Base-by-base conservation (phyloP, 768 basidiomycete genomes). In the Trametes sanguinea region DNA sequence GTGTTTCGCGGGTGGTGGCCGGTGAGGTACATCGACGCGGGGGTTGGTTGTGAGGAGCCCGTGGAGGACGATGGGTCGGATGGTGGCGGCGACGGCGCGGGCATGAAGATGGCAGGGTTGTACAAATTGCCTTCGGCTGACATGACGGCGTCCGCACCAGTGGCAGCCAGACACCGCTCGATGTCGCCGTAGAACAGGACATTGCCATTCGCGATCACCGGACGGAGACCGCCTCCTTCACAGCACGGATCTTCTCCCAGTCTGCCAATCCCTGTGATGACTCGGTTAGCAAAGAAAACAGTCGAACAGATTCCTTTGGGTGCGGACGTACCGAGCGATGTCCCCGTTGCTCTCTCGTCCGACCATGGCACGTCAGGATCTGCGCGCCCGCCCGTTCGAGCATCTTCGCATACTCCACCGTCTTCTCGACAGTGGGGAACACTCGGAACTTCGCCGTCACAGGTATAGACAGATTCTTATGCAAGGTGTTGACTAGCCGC, bases 131-230 rank as follows among this genome's bases (percentile, higher is more conserved):
- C 95, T 76, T 97, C 97, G 1, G 95, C 97, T 45, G 86, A 88
- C 95, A 98, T 97, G 60, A 98, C 87, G 0, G 86, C 96, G 69
- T 97, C 94, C 6, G 86, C 89, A 13, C 94, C 93, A 0, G 97
- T 99, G 51, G 84, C 83, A 27, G 83, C 81, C 35, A 99, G 76
- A 73, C 95, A 98, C 10, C 79, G 77, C 53, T 82, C 80, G 50
- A 98, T 84, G 74, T 98, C 95, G n/a, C 85, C 81, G 46, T 89
- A 83, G 73, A 88, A 93, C 11, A 98, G 85, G 61, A 98, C 85
- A 73, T 98, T 98, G 32, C 97, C 97, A 73, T 99, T 99, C 0
- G 96, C 95, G 72, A 99, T 92, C 4, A 99, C 95, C 3, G 95
- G 0, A 99, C 84, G 0, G 85, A 85, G 40, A 98, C 92, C 0